Base-by-base conservation (phyloP, 345 rosid species). In the Turnera subulata region DNA sequence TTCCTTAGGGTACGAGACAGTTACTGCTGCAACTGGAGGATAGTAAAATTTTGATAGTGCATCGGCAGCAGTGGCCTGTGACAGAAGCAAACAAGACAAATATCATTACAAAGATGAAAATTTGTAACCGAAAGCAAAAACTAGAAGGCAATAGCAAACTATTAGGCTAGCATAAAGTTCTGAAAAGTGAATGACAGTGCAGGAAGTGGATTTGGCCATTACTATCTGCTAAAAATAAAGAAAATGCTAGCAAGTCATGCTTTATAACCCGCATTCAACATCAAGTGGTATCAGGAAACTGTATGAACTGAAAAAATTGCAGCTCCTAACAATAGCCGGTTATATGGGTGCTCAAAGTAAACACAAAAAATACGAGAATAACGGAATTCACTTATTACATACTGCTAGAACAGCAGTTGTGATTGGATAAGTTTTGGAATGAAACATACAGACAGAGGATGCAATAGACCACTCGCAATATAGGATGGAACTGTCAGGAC, bases 11-110 rank as follows among this genome's bases (percentile, higher is more conserved):
- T 94, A 94, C 51, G 97, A 85, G 68, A 94, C 26, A 37, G 96
- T 74, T 16, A 88, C 99, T 48, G 96, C 92, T 24, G 99, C 97
- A 35, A 94, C 97, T 35, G 99, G 95, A 18, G 96, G 99, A 68
- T 94, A 90, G 65, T 84, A 84, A 59, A 94, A 84, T 69, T 88
- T 80, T 37, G 95, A 84, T 26, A 94, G 67, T 21, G 88, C 84
- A 57, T 77, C 83, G 18, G 96, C 95, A 46, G 97, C 93, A 45
- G 78, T 66, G 38, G 71, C 81, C 99, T 94, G 76, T 16, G 38
- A 37, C 57, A 32, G 58, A 23, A 42, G 56, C 56, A 37, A 55
- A 0, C 14, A 44, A 18, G 24, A 42, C 16, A 48, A 8, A 18
- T 23, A 15, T 46, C 56, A 23, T 32, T 43, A 18, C 51, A 49